Evolutionary conservation across 2,329 filamentous ascomycete species (phyloP), one percentile per base, ranked within the genome.

Genomic region (Mycocentrospora acerina): DNA sequence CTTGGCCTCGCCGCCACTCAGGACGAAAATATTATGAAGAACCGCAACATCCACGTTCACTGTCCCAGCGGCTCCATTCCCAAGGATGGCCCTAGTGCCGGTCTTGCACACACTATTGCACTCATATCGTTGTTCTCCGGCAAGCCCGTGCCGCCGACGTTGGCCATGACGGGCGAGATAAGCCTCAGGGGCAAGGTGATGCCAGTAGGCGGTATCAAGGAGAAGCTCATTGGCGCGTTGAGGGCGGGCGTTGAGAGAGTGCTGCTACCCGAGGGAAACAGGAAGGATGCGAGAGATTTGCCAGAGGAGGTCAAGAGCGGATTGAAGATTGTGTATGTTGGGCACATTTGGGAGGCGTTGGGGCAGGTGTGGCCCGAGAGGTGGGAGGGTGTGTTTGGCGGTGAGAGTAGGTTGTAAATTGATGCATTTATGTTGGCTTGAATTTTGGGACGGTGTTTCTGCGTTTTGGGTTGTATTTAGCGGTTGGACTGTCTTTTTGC

Each of bases 201-300:
- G 70, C 89, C 91, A 17, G 93, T 98, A 24, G 93, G 93, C 36
- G 93, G 93, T 13, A 97, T 98, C 72, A 96, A 97, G 71, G 91
- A 98, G 80, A 98, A 98, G 70, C 77, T 97, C 36, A 97, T 98
- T 62, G 93, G 93, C 15, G 93, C 93, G 7, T 76, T 94, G 62
- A 80, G 91, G 38, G 93, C 93, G 2, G 93, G 93, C 18, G 91
- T 98, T 46, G 95, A 95, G 77, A 91, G 88, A 22, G 91, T 98
- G 7, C 68, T 98, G 44, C 74, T 98, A 7, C 93, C 93, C 3
- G 80, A 85, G 22, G 85, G 88, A 54, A 98, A 98, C 66, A 80
- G 84, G 48, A 97, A 97, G 71, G 93, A 98, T 64, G 85, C 87
- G 42, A 87, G 86, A 68, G 91, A 97, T 69, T 75, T 97, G 38